Conservation (phyloP, 176 grass and related monocot species). For the Triticum monococcum region DNA sequence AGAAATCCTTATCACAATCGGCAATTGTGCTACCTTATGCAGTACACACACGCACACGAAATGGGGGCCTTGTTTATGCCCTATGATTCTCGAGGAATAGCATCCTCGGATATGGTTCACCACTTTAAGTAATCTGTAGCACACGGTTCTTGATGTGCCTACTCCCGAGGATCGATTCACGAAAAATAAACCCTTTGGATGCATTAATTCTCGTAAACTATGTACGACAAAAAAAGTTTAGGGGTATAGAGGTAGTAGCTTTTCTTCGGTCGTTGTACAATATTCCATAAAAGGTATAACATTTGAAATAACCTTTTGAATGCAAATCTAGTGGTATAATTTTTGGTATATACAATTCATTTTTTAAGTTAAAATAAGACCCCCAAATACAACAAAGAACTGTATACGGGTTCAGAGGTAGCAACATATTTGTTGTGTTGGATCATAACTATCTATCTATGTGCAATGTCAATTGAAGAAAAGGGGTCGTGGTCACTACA, state of each 20-base stretch:
- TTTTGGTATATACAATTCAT: neutral
- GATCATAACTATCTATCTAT: too few species aligned
- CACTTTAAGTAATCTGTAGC: constrained; percentile 4
- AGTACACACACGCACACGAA: neutral
- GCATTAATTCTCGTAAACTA: neutral
- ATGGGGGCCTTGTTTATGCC: constrained; percentile 12
- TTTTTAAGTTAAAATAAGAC: too few species aligned
- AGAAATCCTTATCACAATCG: constrained; percentile 32
- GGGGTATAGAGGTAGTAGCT: neutral
- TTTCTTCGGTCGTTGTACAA: neutral
- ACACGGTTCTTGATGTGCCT: constrained; percentile 38
- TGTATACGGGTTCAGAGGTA: too few species aligned
- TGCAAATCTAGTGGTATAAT: neutral
- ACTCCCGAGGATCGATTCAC: constrained; percentile 27
- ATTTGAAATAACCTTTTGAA: neutral
- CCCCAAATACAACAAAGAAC: too few species aligned
- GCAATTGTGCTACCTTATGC: constrained; percentile 18
- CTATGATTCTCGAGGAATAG: constrained; percentile 36
- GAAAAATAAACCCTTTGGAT: neutral
- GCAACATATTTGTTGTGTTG: too few species aligned
- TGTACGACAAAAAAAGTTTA: neutral
- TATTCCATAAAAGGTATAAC: neutral
- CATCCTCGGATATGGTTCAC: constrained; percentile 49
- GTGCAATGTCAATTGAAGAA: too few species aligned
- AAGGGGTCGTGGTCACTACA: too few species aligned